Evolutionary conservation across 768 basidiomycete species (phyloP).

Genomic region (Phanerochaete carnosa): DNA sequence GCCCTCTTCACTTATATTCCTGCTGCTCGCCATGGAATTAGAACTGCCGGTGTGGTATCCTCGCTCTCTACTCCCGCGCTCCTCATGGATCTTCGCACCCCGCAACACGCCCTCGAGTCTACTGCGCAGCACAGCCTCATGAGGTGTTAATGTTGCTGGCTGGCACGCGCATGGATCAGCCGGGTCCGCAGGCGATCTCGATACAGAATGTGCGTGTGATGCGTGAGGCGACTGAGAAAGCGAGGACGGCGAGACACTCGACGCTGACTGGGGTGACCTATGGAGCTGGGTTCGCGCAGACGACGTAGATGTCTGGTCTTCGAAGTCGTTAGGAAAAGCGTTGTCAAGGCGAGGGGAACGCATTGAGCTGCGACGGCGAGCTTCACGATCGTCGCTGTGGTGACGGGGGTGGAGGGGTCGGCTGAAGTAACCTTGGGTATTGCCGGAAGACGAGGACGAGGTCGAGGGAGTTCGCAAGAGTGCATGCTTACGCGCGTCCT

Average conservation of each 20-base stretch:
- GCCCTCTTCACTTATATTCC: conserved; percentile 26
- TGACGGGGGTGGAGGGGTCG: conserved; percentile 2
- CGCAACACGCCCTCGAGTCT: conserved; percentile 52
- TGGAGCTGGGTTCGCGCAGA: conserved; percentile 22
- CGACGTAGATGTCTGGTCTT: conserved; percentile 20
- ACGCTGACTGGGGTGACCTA: conserved; percentile 20
- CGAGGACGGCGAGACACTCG: conserved; percentile 11
- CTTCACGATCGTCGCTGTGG: conserved; percentile 6
- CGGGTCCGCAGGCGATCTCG: conserved; percentile 14
- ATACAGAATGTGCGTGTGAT: conserved; percentile 7
- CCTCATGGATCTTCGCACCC: conserved; percentile 19
- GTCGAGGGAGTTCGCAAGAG: conserved; percentile 16
- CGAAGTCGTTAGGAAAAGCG: not conserved
- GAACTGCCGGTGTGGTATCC: conserved; percentile 19
- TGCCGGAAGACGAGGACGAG: conserved; percentile 13
- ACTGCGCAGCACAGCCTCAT: conserved; percentile 50
- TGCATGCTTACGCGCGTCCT: conserved; percentile 10
- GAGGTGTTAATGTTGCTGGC: conserved; percentile 33
- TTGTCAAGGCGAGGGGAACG: not conserved
- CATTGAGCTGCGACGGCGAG: not conserved
- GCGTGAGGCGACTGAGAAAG: conserved; percentile 4
- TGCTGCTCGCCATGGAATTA: conserved; percentile 27
- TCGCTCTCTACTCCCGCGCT: conserved; percentile 18
- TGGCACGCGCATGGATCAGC: not conserved
- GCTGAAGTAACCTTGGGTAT: not conserved